Evolutionary conservation across 1,284 basidiomycete genomes (phyloP).

Genomic region (Schizophyllum commune): DNA sequence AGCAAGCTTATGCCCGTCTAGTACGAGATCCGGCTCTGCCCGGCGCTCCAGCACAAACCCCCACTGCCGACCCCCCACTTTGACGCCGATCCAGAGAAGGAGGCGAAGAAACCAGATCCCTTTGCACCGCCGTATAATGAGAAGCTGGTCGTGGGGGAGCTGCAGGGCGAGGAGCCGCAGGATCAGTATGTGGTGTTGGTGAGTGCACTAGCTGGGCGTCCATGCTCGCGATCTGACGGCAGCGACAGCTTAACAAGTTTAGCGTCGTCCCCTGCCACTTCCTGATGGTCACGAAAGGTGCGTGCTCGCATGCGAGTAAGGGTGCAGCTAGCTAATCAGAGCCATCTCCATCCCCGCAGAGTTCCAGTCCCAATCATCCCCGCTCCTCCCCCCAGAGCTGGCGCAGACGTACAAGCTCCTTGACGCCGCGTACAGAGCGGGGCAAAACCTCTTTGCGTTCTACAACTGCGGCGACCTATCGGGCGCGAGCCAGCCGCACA

Average conservation of each 20-base stretch:
- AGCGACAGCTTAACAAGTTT: slow-evolving; percentile 73
- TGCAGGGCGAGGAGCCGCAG: slow-evolving; percentile 54
- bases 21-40: slow-evolving; percentile 80
- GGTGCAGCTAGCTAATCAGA: neutral
- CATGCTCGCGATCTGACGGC: neutral
- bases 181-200: slow-evolving; percentile 72
- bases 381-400: slow-evolving; percentile 71
- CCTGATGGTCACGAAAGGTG: slow-evolving; percentile 74
- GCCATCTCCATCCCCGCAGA: slow-evolving; percentile 31
- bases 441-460: slow-evolving; percentile 65
- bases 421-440: slow-evolving; percentile 54
- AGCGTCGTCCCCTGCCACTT: slow-evolving; percentile 80
- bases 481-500: slow-evolving; percentile 83
- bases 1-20: slow-evolving; percentile 22
- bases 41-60: slow-evolving; percentile 73
- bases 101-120: slow-evolving; percentile 43
- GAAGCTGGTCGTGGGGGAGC: slow-evolving; percentile 65
- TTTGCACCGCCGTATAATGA: slow-evolving; percentile 77
- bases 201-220: slow-evolving; percentile 18
- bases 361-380: slow-evolving; percentile 67
- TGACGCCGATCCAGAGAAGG: slow-evolving; percentile 19
- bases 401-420: slow-evolving; percentile 67
- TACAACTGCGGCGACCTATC: slow-evolving; percentile 82
- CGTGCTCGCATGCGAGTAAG: slow-evolving; percentile 5
- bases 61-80: slow-evolving; percentile 40